phyloP scores from a whole-genome alignment of 768 basidiomycete species.

The Boletus pseudo-olivaceus region DNA sequence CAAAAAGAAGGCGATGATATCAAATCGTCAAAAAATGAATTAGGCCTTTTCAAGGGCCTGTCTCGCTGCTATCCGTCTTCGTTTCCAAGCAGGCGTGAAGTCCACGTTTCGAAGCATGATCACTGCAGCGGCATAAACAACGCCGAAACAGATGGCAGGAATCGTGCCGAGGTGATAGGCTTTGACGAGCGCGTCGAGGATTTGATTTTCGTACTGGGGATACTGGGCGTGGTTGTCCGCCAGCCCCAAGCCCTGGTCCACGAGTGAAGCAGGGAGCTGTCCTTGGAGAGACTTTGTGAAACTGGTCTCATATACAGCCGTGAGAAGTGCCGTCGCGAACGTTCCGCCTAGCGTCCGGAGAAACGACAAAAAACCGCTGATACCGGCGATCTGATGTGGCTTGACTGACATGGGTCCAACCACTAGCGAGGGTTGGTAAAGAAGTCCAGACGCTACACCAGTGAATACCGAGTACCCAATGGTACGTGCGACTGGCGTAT shows the following conservation, averaged over 20 bases:
- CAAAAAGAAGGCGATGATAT: slow-evolving; percentile 12
- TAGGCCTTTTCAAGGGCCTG: slow-evolving; percentile 21
- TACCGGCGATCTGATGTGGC: slow-evolving; percentile 32
- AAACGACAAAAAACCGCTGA: slow-evolving; percentile 35
- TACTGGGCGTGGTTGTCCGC: slow-evolving; percentile 30
- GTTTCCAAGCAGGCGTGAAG: slow-evolving; percentile 33
- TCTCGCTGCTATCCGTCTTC: slow-evolving; percentile 27
- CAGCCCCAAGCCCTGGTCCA: slow-evolving; percentile 29
- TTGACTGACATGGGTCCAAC: slow-evolving; percentile 36
- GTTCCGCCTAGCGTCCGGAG: slow-evolving; percentile 34
- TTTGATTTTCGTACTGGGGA: slow-evolving; percentile 33
- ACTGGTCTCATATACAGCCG: slow-evolving; percentile 31
- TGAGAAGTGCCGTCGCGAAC: slow-evolving; percentile 35
- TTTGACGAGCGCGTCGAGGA: slow-evolving; percentile 31
- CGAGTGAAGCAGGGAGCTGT: slow-evolving; percentile 26
- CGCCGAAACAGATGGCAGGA: slow-evolving; percentile 33
- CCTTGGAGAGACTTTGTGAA: slow-evolving; percentile 31
- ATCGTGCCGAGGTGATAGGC: slow-evolving; percentile 34
- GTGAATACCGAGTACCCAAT: slow-evolving; percentile 33
- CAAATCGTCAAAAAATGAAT: slow-evolving; percentile 11
- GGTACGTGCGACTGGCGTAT: slow-evolving; percentile 24
- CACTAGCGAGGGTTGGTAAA: slow-evolving; percentile 35
- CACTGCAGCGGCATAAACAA: slow-evolving; percentile 30
- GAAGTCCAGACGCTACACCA: slow-evolving; percentile 30
- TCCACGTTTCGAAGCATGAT: slow-evolving; percentile 31